These are phyloP conservation scores for Cordyceps militaris DNA, from an alignment of 2,329 filamentous ascomycete species.

Conservation along the genomic window DNA sequence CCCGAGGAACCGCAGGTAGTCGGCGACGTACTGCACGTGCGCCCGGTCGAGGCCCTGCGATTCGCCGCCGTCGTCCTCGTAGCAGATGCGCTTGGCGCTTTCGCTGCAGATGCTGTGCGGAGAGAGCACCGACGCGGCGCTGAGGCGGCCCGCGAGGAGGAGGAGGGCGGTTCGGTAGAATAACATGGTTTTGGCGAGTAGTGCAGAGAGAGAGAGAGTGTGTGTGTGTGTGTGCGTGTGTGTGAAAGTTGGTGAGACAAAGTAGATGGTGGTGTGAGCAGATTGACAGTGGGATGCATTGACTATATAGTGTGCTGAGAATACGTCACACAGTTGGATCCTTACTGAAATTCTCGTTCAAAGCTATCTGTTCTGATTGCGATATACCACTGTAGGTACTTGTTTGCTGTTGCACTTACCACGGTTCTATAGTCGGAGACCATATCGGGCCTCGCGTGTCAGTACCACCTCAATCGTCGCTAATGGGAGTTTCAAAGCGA, in stretches of 20 bases:
- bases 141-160: background rate
- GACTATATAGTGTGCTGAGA: no score
- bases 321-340: no score
- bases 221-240: no score
- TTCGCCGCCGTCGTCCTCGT: background rate
- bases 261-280: no score
- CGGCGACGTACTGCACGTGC: conserved; percentile 17
- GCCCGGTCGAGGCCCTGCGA: background rate
- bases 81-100: background rate
- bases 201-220: no score
- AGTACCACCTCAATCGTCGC: background rate
- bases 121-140: background rate
- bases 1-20: conserved; percentile 15
- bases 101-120: background rate
- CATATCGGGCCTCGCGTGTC: no score
- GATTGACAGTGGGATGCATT: no score
- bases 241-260: no score
- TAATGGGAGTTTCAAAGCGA: no score
- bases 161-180: background rate
- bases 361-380: background rate
- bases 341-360: background rate
- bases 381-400: background rate
- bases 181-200: no score
- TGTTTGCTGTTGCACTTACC: background rate
- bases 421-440: no score